These are phyloP conservation scores for Aspergillus conjunctus DNA, from an alignment of 495 filamentous ascomycete species.

Conservation along the genomic window DNA sequence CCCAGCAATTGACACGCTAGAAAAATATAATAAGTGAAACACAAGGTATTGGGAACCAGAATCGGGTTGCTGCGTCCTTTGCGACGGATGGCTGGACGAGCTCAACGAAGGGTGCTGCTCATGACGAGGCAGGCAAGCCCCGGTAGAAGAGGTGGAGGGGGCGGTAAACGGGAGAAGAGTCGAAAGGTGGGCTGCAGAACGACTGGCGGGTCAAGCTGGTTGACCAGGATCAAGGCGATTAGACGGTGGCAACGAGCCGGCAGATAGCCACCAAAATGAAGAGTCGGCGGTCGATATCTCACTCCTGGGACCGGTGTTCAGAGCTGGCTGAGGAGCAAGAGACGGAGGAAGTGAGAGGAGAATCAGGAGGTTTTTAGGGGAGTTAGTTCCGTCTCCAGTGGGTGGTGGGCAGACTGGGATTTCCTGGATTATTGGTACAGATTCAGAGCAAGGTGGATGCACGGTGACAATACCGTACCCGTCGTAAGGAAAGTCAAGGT, in stretches of 20 bases:
- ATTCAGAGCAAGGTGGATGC: not conserved
- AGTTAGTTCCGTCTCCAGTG: slow-evolving; percentile 14
- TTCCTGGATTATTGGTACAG: slow-evolving; percentile 2
- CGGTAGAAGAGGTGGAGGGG: slow-evolving; percentile 9
- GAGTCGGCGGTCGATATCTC: not conserved
- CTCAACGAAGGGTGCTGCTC: slow-evolving; percentile 28
- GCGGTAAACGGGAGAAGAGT: slow-evolving; percentile 14
- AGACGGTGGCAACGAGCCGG: not conserved
- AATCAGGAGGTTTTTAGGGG: slow-evolving; percentile 21
- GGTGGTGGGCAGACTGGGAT: slow-evolving; percentile 7
- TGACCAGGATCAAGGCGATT: slow-evolving; percentile 9
- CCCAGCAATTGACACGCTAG: slow-evolving; percentile 19
- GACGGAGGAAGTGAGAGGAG: slow-evolving; percentile 9
- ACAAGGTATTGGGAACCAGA: slow-evolving; percentile 2
- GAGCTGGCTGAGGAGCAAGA: not conserved
- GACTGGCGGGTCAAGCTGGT: not conserved
- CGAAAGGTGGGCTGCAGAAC: slow-evolving; percentile 1
- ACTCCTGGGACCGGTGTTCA: not conserved
- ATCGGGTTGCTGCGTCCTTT: slow-evolving; percentile 22
- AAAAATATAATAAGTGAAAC: not conserved
- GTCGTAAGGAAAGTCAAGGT: not conserved
- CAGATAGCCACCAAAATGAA: not conserved
- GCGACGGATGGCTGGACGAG: slow-evolving; percentile 25
- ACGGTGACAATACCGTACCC: slow-evolving; percentile 12
- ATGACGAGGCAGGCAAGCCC: slow-evolving; percentile 28